Evolutionary conservation across 768 basidiomycete species (phyloP), one percentile per base, ranked within the genome.

Genomic region (Exsudoporus frostii): DNA sequence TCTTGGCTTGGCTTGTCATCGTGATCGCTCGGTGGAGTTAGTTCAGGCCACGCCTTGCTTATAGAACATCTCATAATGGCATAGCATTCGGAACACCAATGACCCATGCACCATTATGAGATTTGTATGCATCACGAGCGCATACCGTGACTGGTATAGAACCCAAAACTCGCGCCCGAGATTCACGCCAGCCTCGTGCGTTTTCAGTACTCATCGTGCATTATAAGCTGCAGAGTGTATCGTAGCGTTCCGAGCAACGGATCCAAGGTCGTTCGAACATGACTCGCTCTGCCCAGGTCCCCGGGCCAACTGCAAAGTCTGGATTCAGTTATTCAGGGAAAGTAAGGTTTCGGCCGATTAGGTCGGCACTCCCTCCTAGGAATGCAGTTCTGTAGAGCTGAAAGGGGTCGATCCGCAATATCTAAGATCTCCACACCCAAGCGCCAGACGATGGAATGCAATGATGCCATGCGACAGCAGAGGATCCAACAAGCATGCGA

Each of bases 11-110:
- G 45, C 25, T 42, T 45, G 37, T 41, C 37, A 53, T 51, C 40
- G 14, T 47, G 45, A 52, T 37, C 48, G 41, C 53, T 32, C 33
- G n/a, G 53, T 48, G 45, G 45, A 46, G 59, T 43, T 52, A 51
- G 24, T 22, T 40, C 47, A 47, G 55, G 57, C 24, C 24, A 7
- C 20, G 13, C 20, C 14, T 44, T 44, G 14, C 20, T 34, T 25
- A n/a, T 6, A 22, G 17, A 19, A 7, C 11, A n/a, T 34, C 7
- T 46, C 24, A n/a, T 36, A 17, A 46, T 33, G 45, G n/a, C 33
- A 46, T 36, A 36, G 45, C 45, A 36, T 36, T 15, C 20, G 45
- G 20, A 45, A 30, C 9, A 22, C 14, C 8, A 45, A 17, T 10
- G n/a, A 9, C 5, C 22, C 24, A 25, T 46, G 45, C 45, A 17